Evolutionary conservation across 495 filamentous ascomycete species (phyloP), one percentile per base, ranked within the genome.

Genomic region (Xylaria acuta): DNA sequence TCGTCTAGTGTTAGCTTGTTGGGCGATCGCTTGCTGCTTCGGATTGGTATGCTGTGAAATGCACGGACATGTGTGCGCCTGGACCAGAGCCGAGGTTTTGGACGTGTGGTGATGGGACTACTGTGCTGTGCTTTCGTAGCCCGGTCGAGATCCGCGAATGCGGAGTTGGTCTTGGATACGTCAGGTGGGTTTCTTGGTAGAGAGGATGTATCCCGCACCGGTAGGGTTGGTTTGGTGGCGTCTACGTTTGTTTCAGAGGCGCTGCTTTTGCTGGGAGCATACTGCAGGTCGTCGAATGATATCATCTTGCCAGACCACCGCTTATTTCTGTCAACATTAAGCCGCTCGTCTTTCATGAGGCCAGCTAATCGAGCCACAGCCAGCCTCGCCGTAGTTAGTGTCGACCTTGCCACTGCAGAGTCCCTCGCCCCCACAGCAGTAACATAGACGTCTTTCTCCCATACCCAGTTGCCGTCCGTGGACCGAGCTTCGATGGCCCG

Each of bases 381-480:
- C 70, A 82, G 70, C 69, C 84, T 72, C 32, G 80, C 82, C 0
- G 77, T 80, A 16, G 75, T 64, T 9, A 84, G 73, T 64, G 73
- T 76, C 54, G 69, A 77, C 64, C 53, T 81, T 49, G 38, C 68
- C 25, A 79, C 62, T 20, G 40, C 65, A 47, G 38, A 30, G 45
- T 77, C 74, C 54, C 22, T 76, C n/a, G 77, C 83, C 2, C 82
- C 84, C 22, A 84, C 83, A 0, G 83, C 82, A 0, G 86, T 88
- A 14, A 84, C 82, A 70, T 85, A 84, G 25, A 88, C 76, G 71
- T 87, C 86, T 3, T 58, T 77, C 47, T 83, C 83, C 85, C 80
- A 88, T 68, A 12, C 78, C 86, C 67, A 80, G 67, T 64, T 79
- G 79, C 76, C 80, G 78, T 40, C 75, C 1, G 77, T 79, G 75